Base-by-base conservation (phyloP, 2,329 filamentous ascomycete species). In the Aspergillus spinulosporus region DNA sequence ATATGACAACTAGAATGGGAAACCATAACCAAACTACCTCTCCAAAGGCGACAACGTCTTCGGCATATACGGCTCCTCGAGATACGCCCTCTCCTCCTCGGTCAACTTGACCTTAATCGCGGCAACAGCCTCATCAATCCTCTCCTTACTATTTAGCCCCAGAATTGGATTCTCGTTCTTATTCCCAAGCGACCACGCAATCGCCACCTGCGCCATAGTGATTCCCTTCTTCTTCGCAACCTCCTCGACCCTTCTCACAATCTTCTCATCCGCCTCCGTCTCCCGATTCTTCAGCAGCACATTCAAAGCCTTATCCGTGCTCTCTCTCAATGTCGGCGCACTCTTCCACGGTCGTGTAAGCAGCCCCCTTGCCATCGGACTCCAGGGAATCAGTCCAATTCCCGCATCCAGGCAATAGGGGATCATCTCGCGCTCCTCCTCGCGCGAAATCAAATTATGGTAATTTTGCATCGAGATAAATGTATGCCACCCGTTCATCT, bases 351-450 rank as follows among this genome's bases (percentile, higher is more conserved):
- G 79, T 2, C 78, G 73, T 1, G 79, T 71, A 36, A 82, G 74
- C 48, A 74, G 59, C 65, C 87, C 86, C 66, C 88, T 88, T 70
- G 71, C 82, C 78, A 88, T 87, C 72, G 89, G 87, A 69, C 76
- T 86, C 68, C 88, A 80, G 60, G 80, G 72, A 54, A 89, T 72
- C 55, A 89, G 78, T 50, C 82, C 87, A 28, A 79, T 79, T 31
- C 81, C 74, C 63, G 76, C 76, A 32, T 75, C 74, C 4, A 82
- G 78, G 76, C 80, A 74, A 59, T 84, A 81, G 74, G 64, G 57
- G 6, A 61, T 63, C 58, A 52, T 73, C 66, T 59, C 58, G 29
- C 58, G 51, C 15, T 40, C 31, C 29, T 82, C 80, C 57, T 82
- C 79, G 32, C 76, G 75, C 21, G 62, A 63, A 32, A 74, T 62